phyloP scores from a whole-genome alignment of 2,329 filamentous ascomycete species.

The Phialophora verrucosa region DNA sequence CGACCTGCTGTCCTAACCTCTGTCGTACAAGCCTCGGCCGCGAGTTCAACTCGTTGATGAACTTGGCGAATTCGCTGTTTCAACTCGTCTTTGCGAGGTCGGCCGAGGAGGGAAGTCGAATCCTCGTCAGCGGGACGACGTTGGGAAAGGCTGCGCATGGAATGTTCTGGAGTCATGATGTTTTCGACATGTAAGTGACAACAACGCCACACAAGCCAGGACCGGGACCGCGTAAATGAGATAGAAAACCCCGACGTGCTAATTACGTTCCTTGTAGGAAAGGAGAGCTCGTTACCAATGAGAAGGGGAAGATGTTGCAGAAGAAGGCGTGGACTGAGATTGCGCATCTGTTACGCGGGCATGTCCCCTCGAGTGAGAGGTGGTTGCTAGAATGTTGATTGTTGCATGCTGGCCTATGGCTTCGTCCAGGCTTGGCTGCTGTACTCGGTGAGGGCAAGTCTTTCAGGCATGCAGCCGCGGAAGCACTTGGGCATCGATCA shows the following conservation, averaged over 20 bases:
- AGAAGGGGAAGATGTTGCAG: conserved; percentile 46
- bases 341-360: conserved; percentile 40
- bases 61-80: conserved; percentile 43
- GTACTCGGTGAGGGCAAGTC: background rate
- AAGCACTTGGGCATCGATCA: background rate
- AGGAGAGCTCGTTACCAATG: conserved; percentile 24
- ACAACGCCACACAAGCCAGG: background rate
- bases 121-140: conserved; percentile 51
- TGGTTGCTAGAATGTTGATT: conserved; percentile 5
- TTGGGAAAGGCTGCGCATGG: conserved; percentile 52
- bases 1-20: conserved; percentile 51
- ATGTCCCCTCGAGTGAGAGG: conserved; percentile 5
- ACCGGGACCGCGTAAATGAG: background rate
- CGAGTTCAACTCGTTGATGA: conserved; percentile 43
- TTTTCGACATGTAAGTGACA: conserved; percentile 22
- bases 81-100: conserved; percentile 50
- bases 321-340: conserved; percentile 50
- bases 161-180: conserved; percentile 50
- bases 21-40: conserved; percentile 51
- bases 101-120: conserved; percentile 52
- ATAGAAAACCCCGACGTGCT: background rate
- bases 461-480: background rate
- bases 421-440: background rate
- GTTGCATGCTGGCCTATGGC: background rate
- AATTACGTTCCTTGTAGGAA: conserved; percentile 12